phyloP scores from a whole-genome alignment of 2,329 filamentous ascomycete species.

The Fusarium compactum region DNA sequence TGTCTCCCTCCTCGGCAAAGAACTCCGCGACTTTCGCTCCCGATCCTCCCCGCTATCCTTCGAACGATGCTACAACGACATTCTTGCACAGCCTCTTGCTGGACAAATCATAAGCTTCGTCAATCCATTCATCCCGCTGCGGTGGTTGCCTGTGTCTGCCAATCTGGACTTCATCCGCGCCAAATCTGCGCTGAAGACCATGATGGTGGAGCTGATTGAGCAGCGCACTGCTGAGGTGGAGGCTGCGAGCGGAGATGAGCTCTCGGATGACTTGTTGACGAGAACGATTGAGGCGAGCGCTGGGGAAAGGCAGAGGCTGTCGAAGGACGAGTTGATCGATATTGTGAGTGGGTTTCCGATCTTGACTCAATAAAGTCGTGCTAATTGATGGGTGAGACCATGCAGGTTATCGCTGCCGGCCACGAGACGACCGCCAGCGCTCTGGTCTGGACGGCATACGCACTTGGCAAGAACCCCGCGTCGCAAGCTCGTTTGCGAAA shows the following conservation, averaged over 20 bases:
- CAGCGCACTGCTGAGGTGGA: conserved; percentile 11
- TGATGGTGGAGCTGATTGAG: conserved; percentile 29
- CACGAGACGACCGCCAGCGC: conserved; percentile 33
- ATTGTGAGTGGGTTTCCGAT: neutral
- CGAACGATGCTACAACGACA: conserved; percentile 24
- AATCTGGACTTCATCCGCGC: conserved; percentile 21
- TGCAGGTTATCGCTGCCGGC: conserved; percentile 33
- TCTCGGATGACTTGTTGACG: conserved; percentile 29
- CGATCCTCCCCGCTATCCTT: conserved; percentile 5
- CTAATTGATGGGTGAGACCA: neutral
- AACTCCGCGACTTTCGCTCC: conserved; percentile 17
- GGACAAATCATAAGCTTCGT: conserved; percentile 27
- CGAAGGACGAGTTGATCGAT: conserved; percentile 29
- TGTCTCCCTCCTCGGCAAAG: conserved; percentile 1
- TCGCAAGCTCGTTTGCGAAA: neutral
- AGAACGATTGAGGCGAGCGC: conserved; percentile 29
- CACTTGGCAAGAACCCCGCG: neutral
- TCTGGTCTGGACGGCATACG: conserved; percentile 9
- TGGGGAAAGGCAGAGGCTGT: conserved; percentile 12
- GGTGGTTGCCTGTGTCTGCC: conserved; percentile 24
- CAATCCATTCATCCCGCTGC: conserved; percentile 18
- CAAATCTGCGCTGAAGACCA: conserved; percentile 10
- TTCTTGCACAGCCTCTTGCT: conserved; percentile 11
- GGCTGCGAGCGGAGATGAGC: neutral
- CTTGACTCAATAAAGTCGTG: rapidly evolving